Percentiles rank a stretch among this genome's conserved stretches.
Evolutionary conservation across 164 flowering plant genomes (phyloP).

Genomic region (Piper betle): DNA sequence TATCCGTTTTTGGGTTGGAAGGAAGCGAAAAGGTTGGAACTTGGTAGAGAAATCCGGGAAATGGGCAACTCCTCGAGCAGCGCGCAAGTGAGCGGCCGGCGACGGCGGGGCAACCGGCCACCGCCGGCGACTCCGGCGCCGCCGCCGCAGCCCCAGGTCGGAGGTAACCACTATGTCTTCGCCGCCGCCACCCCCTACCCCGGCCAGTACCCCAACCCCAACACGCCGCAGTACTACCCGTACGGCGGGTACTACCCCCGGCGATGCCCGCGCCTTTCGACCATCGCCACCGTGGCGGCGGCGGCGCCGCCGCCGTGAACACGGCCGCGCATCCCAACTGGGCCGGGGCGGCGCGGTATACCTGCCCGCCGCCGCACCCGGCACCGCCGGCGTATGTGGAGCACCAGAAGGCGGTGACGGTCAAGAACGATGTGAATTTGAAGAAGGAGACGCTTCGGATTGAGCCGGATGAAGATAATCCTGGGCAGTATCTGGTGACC

Average conservation of each 20-base stretch:
- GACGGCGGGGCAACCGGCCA: conserved; percentile 25
- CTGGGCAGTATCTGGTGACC: conserved; percentile 58
- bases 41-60: not conserved
- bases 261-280: conserved; percentile 53
- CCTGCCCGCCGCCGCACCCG: conserved; percentile 36
- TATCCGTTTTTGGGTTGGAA: not conserved
- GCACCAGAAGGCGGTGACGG: conserved; percentile 90
- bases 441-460: conserved; percentile 80
- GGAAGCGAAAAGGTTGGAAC: not conserved
- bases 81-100: conserved; percentile 23
- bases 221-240: conserved; percentile 43
- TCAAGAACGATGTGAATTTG: conserved; percentile 77
- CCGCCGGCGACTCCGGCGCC: conserved; percentile 10
- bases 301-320: conserved; percentile 10
- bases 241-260: conserved; percentile 57
- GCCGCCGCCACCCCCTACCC: conserved; percentile 83
- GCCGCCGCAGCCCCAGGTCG: conserved; percentile 36
- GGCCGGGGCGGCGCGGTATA: conserved; percentile 50
- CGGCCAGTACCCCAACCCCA: conserved; percentile 44
- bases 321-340: conserved; percentile 25
- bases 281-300: conserved; percentile 39
- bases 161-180: conserved; percentile 54
- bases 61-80: conserved; percentile 71
- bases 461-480: conserved; percentile 67
- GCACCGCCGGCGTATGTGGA: conserved; percentile 54